Percentiles rank a stretch among this genome's conserved stretches.
phyloP scores from a whole-genome alignment of 345 rosid species.

The Durio zibethinus region DNA sequence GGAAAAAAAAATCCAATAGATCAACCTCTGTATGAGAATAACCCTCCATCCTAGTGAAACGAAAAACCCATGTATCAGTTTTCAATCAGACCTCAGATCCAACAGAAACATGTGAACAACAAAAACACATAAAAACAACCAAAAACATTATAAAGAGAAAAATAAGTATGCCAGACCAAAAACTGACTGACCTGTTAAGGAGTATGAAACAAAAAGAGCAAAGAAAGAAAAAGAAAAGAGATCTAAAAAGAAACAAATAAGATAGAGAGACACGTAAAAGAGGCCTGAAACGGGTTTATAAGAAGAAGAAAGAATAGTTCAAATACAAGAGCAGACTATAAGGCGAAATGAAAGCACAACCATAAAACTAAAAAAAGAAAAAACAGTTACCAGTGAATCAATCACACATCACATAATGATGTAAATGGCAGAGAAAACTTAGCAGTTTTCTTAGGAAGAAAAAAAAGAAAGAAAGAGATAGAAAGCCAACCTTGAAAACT shows the following conservation, averaged over 20 bases:
- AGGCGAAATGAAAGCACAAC: conserved; percentile 11
- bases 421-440: neutral
- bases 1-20: neutral
- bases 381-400: neutral
- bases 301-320: neutral
- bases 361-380: neutral
- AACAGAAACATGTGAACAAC: neutral
- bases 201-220: neutral
- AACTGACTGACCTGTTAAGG: neutral
- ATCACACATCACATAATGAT: neutral
- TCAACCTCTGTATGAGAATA: neutral
- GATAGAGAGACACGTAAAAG: neutral
- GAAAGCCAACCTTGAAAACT: neutral
- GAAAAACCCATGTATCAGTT: neutral
- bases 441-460: neutral
- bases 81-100: neutral
- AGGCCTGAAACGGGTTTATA: conserved; percentile 7
- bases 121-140: neutral
- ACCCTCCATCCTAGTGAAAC: neutral
- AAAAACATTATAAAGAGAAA: neutral
- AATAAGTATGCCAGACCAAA: neutral
- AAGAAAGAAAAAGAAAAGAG: neutral
- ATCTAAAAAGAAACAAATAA: neutral
- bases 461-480: no score
- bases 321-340: neutral